phyloP scores from a whole-genome alignment of 2,329 filamentous ascomycete species.

The Penicillium polonicum region DNA sequence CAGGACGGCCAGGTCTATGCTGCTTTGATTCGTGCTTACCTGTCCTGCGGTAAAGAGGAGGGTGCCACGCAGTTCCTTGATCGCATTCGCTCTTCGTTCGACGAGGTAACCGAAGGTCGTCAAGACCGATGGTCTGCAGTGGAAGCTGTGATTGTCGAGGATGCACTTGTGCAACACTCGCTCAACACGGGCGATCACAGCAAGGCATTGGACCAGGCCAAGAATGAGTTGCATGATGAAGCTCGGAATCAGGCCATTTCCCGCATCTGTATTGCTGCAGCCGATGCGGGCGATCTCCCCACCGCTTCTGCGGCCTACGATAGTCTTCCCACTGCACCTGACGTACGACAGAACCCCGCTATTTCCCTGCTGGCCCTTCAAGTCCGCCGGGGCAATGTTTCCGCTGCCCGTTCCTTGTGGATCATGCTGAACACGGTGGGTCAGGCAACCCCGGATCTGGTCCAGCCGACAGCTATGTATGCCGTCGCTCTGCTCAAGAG shows the following conservation, averaged over 20 bases:
- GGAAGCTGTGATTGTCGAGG: conserved; percentile 68
- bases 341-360: conserved; percentile 57
- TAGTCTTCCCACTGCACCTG: conserved; percentile 55
- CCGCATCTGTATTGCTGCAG: conserved; percentile 72
- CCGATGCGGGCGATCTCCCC: conserved; percentile 71
- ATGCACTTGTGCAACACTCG: conserved; percentile 77
- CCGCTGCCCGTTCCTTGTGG: conserved; percentile 78
- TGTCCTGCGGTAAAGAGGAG: conserved; percentile 74
- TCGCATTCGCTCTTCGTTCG: conserved; percentile 65
- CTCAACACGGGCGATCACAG: conserved; percentile 67
- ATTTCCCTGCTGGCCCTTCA: conserved; percentile 85
- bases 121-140: conserved; percentile 62
- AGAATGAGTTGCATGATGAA: conserved; percentile 56
- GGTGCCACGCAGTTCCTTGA: conserved; percentile 83
- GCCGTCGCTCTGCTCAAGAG: conserved; percentile 82
- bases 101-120: conserved; percentile 48
- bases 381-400: conserved; percentile 76
- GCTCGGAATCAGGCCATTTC: conserved; percentile 65
- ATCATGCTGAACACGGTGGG: conserved; percentile 62
- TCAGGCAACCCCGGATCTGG: conserved; percentile 63
- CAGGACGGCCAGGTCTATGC: conserved; percentile 85
- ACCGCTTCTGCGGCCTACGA: conserved; percentile 68
- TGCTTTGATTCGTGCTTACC: conserved; percentile 85
- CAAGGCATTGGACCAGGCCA: conserved; percentile 72
- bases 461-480: conserved; percentile 90